phyloP scores from a whole-genome alignment of 768 basidiomycete species.

The Tricholoma matsutake region DNA sequence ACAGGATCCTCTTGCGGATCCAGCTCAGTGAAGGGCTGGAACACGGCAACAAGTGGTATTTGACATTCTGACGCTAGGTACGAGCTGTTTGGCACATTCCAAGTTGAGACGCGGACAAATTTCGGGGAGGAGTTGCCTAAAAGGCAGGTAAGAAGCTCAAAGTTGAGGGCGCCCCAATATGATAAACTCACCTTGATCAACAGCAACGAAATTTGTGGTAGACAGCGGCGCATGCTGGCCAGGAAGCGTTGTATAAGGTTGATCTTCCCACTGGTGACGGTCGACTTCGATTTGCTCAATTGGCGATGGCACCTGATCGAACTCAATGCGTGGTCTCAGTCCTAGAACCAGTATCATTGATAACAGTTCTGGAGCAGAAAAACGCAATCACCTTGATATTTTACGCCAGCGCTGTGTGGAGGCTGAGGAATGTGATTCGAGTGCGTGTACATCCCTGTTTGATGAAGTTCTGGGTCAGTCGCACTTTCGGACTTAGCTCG shows the following conservation, averaged over 20 bases:
- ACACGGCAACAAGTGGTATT: conserved; percentile 78
- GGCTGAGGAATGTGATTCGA: conserved; percentile 62
- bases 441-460: conserved; percentile 38
- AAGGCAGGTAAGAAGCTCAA: not conserved
- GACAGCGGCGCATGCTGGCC: conserved; percentile 71
- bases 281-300: conserved; percentile 77
- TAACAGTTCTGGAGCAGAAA: not conserved
- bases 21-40: conserved; percentile 90
- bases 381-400: conserved; percentile 39
- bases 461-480: not conserved
- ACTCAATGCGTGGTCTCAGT: conserved; percentile 79
- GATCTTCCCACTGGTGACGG: conserved; percentile 72
- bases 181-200: conserved; percentile 71
- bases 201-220: conserved; percentile 83
- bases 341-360: conserved; percentile 38
- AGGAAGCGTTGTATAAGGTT: conserved; percentile 58
- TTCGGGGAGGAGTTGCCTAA: conserved; percentile 88
- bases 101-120: conserved; percentile 85
- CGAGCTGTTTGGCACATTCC: conserved; percentile 80
- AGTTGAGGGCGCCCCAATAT: not conserved
- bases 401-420: conserved; percentile 61
- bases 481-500: no score
- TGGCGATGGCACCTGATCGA: conserved; percentile 88
- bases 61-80: conserved; percentile 78
- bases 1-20: conserved; percentile 75